Evolutionary conservation across 148 eudicot genomes (phyloP).

Genomic region (Rhododendron williamsianum): DNA sequence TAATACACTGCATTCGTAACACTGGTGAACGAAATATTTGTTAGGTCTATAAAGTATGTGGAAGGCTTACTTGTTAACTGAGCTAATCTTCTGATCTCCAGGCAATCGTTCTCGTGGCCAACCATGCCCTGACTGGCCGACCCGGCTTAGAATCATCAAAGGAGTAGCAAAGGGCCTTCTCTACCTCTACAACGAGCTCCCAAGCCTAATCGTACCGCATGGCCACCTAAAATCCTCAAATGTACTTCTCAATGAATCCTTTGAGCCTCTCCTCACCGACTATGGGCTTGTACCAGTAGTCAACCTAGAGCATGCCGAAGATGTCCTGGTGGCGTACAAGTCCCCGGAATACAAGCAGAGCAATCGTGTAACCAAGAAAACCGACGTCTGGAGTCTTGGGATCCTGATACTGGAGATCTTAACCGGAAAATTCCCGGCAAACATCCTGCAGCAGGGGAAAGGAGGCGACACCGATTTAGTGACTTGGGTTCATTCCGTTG

Average conservation of each 20-base stretch:
- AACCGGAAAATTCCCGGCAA: conserved; percentile 62
- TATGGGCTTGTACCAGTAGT: conserved; percentile 65
- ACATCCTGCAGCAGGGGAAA: conserved; percentile 44
- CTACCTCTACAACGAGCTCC: conserved; percentile 65
- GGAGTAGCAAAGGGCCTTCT: conserved; percentile 61
- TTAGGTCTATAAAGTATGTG: not conserved
- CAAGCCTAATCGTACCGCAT: conserved; percentile 56
- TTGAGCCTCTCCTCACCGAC: conserved; percentile 54
- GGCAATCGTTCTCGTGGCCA: conserved; percentile 38
- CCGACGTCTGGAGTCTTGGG: conserved; percentile 78
- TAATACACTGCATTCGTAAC: no score
- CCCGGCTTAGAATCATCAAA: conserved; percentile 58
- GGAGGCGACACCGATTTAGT: conserved; percentile 35
- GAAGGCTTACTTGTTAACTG: not conserved
- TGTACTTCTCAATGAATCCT: conserved; percentile 43
- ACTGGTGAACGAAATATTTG: no score
- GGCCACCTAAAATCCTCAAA: conserved; percentile 93
- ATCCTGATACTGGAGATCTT: conserved; percentile 62
- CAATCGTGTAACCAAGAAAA: conserved; percentile 55
- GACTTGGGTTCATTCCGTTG: conserved; percentile 29
- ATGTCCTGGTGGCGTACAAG: conserved; percentile 69
- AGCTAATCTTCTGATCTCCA: not conserved
- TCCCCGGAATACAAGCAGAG: conserved; percentile 62
- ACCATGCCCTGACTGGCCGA: conserved; percentile 55
- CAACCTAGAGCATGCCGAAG: conserved; percentile 64